Percentiles rank a stretch among this genome's conserved stretches.
phyloP scores from a whole-genome alignment of 2,329 filamentous ascomycete species.

The Biscogniauxia sp. region DNA sequence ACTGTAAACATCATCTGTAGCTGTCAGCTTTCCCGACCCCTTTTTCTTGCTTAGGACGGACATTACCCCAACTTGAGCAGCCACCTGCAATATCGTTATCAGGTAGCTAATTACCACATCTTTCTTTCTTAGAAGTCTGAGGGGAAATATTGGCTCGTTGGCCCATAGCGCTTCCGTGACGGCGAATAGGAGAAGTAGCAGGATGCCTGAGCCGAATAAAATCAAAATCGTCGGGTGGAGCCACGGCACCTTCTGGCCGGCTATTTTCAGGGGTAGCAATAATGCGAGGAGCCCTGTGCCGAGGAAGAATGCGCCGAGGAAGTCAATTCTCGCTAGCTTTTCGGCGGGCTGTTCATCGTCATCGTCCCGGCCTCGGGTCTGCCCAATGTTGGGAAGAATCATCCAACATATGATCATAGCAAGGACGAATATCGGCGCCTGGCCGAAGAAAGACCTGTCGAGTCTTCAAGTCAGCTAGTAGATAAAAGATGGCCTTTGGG shows the following conservation, averaged over 20 bases:
- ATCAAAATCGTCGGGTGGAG: constrained; percentile 30
- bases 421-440: constrained; percentile 50
- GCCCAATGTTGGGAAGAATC: constrained; percentile 31
- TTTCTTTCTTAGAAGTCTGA: constrained; percentile 49
- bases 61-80: constrained; percentile 54
- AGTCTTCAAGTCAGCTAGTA: background rate
- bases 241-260: constrained; percentile 37
- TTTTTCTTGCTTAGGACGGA: background rate
- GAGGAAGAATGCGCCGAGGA: constrained; percentile 50
- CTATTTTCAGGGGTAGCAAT: constrained; percentile 38
- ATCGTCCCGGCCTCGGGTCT: constrained; percentile 7
- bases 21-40: constrained; percentile 10
- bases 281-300: constrained; percentile 33
- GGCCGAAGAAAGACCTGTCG: constrained; percentile 51
- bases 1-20: constrained; percentile 58
- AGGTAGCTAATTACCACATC: constrained; percentile 52
- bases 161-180: constrained; percentile 39
- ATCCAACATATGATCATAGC: constrained; percentile 40
- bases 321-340: constrained; percentile 54
- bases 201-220: constrained; percentile 27
- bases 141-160: constrained; percentile 56
- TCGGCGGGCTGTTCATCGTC: constrained; percentile 20
- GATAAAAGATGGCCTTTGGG: background rate
- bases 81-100: constrained; percentile 50
- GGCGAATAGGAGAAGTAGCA: constrained; percentile 33